Conservation (phyloP, 495 filamentous ascomycete genomes). For the Diplogelasinospora grovesii region DNA sequence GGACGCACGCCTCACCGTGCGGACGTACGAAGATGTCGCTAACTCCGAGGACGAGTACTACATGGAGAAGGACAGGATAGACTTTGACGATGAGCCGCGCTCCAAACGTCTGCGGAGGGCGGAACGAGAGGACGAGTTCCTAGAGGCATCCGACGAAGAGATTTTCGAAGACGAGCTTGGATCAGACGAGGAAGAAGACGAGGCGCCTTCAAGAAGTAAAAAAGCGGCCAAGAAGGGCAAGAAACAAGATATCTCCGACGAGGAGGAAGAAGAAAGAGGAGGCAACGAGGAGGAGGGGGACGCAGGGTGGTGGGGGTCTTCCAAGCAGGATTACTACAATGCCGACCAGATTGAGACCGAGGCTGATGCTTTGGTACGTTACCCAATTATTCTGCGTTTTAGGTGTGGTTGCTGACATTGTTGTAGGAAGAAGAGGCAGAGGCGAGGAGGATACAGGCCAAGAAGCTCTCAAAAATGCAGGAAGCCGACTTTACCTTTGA, state of each 20-base stretch:
- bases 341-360: conserved; percentile 86
- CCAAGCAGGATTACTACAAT: conserved; percentile 87
- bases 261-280: conserved; percentile 36
- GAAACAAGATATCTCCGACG: conserved; percentile 18
- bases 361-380: conserved; percentile 61
- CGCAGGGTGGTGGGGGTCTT: conserved; percentile 78
- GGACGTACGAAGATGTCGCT: conserved; percentile 76
- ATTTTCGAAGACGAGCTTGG: conserved; percentile 42
- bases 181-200: conserved; percentile 21
- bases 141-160: conserved; percentile 82
- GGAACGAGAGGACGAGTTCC: conserved; percentile 51
- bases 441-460: conserved; percentile 78
- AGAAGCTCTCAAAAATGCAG: conserved; percentile 75
- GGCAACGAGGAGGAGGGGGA: conserved; percentile 63
- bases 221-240: conserved; percentile 19
- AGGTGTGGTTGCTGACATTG: too few relatives aligned
- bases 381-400: not conserved
- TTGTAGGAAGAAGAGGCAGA: conserved; percentile 75
- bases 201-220: conserved; percentile 10
- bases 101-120: conserved; percentile 66
- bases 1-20: conserved; percentile 53
- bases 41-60: conserved; percentile 92
- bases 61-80: conserved; percentile 71
- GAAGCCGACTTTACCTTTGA: conserved; percentile 92
- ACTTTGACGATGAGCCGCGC: conserved; percentile 73